Evolutionary conservation across 106 monocot genomes (phyloP), one percentile per base, ranked within the genome.

Genomic region (Apostasia ramifera): DNA sequence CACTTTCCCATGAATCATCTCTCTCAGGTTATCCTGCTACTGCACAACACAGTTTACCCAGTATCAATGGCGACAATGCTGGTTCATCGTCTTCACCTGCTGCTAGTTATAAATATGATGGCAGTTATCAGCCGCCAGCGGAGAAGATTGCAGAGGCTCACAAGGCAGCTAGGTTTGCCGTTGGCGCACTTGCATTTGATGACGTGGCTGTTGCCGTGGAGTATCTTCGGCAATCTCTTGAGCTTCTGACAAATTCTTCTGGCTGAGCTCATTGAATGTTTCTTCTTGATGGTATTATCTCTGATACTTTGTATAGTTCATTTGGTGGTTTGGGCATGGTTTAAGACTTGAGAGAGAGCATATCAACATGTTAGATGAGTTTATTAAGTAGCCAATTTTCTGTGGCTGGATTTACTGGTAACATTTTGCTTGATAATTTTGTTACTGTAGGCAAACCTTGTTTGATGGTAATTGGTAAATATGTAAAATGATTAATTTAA

Each of bases 131-230:
- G 71, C 88, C 88, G 3, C 53, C 84, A 2, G 81, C 77, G 45
- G 88, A 88, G 58, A 88, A 84, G 75, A 81, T 88, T 57, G 37
- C 84, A 49, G 88, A 88, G 55, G 88, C 88, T 45, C 88, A 88
- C 61, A 88, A 84, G 59, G 88, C 84, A 39, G 88, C 88, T 1
- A 79, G 79, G 65, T 84, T 84, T 68, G 88, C 88, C 40, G 84
- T 88, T 68, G 88, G 88, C 44, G 81, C 88, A 12, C 84, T 88
- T 54, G 88, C 88, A 9, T 88, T 88, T 56, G 88, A 88, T 77
- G 88, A 88, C 70, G 84, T 88, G 2, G 64, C 84, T 0, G 79
- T 81, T 40, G 88, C 88, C 2, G 84, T 88, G 14, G 88, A 88
- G 66, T 84, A 73, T 51, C 84, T 88, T 12, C 71, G 66, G 3